Conservation (phyloP, 148 eudicot species). For the Oxyria digyna region DNA sequence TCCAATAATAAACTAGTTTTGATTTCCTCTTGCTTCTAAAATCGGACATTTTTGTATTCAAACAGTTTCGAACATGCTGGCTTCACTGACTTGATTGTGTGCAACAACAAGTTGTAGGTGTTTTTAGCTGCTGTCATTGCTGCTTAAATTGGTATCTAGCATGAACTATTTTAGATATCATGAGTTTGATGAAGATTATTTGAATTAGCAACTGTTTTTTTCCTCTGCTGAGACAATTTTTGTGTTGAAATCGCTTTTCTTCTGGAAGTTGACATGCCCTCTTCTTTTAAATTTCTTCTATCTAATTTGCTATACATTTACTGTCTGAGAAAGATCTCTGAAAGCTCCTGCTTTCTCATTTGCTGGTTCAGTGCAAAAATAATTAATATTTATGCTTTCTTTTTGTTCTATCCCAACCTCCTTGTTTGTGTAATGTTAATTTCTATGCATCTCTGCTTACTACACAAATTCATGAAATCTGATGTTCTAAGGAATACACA, state of each 20-base stretch:
- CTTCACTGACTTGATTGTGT: background rate
- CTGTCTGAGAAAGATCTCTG: background rate
- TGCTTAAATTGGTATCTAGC: too few relatives aligned
- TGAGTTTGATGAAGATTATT: too few relatives aligned
- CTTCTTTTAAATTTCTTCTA: background rate
- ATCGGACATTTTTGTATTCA: too few relatives aligned
- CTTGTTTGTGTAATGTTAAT: background rate
- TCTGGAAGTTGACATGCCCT: background rate
- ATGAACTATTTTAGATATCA: too few relatives aligned
- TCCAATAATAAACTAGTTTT: too few relatives aligned
- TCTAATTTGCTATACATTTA: background rate
- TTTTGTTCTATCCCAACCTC: background rate
- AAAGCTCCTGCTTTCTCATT: background rate
- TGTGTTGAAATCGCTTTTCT: background rate
- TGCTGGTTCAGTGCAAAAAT: too few relatives aligned
- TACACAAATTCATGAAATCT: too few relatives aligned
- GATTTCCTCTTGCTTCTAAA: too few relatives aligned
- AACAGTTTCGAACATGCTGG: too few relatives aligned
- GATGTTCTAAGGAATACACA: too few relatives aligned
- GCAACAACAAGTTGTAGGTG: background rate
- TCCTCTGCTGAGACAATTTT: background rate
- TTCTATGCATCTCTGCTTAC: background rate
- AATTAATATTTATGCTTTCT: too few relatives aligned
- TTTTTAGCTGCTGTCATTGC: background rate
- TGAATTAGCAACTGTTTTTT: background rate